A percentile compares a stretch with the other conserved stretches of the same genome.
These are phyloP conservation scores for Syzygium jambos DNA, from an alignment of 345 rosid species.

Conservation along the genomic window DNA sequence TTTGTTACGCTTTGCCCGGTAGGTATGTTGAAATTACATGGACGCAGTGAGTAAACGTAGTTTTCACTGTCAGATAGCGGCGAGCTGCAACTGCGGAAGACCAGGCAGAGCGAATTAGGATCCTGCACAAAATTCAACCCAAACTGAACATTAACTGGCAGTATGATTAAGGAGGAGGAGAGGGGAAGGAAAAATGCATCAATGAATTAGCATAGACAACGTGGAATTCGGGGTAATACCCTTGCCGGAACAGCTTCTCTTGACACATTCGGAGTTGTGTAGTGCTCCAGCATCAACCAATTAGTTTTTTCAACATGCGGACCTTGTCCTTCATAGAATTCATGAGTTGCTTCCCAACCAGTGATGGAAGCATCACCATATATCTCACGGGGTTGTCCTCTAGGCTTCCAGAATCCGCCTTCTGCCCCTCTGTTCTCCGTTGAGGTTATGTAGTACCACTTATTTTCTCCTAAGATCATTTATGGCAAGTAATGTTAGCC, in stretches of 20 bases:
- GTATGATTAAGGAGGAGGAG: background rate
- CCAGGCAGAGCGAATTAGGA: slow-evolving; percentile 13
- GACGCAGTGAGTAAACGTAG: background rate
- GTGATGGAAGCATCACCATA: slow-evolving; percentile 8
- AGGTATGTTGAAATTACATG: background rate
- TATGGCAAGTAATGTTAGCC: background rate
- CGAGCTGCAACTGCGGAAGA: background rate
- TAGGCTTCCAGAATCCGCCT: slow-evolving; percentile 19
- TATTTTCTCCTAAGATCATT: slow-evolving; percentile 2
- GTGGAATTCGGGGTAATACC: slow-evolving; percentile 7
- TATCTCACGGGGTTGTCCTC: slow-evolving; percentile 11
- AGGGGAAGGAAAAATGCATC: background rate
- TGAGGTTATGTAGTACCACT: slow-evolving; percentile 17
- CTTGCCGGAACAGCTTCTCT: slow-evolving; percentile 1
- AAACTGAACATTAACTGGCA: slow-evolving; percentile 7
- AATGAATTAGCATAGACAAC: background rate
- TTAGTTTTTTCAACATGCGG: slow-evolving; percentile 8
- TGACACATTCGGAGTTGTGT: slow-evolving; percentile 3
- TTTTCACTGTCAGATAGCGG: background rate
- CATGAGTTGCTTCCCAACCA: slow-evolving; percentile 21
- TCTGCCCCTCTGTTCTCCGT: slow-evolving; percentile 5
- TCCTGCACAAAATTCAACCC: slow-evolving; percentile 20
- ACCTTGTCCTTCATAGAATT: slow-evolving; percentile 16
- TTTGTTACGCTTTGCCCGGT: background rate
- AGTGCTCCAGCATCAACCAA: slow-evolving; percentile 21